Evolutionary conservation across 495 filamentous ascomycete species (phyloP).

Genomic region (Cercophora scortea): DNA sequence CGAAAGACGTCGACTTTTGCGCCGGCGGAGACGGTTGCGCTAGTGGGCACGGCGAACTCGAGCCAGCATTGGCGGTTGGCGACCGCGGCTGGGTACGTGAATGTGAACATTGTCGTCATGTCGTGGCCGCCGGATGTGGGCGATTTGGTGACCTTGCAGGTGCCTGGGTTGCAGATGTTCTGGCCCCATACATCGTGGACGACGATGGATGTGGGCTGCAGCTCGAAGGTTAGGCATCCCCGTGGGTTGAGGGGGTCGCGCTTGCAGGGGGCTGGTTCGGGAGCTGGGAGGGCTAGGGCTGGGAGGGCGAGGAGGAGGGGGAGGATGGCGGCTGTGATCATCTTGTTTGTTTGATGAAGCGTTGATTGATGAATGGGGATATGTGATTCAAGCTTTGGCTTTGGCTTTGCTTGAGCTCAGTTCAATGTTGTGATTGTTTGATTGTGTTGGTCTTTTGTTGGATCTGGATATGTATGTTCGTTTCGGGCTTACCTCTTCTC

Average conservation of each 20-base stretch:
- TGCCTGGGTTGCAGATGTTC: not conserved
- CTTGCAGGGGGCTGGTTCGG: not conserved
- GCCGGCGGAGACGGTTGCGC: not conserved
- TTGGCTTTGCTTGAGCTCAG: no score
- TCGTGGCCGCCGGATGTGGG: not conserved
- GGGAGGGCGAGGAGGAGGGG: not conserved
- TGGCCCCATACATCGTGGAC: slow-evolving; percentile 6
- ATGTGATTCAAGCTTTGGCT: not conserved
- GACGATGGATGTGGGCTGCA: slow-evolving; percentile 3
- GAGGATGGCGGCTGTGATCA: slow-evolving; percentile 1
- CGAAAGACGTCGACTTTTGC: slow-evolving; percentile 9
- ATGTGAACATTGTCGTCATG: slow-evolving; percentile 8
- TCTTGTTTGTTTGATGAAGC: not conserved
- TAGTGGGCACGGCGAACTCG: slow-evolving; percentile 3
- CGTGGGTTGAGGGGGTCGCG: not conserved
- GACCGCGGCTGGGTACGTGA: slow-evolving; percentile 5
- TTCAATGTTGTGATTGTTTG: not conserved
- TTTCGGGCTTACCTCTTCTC: no score
- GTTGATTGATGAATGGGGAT: not conserved
- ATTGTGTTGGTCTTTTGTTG: not conserved
- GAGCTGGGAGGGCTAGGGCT: not conserved
- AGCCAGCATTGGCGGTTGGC: slow-evolving; percentile 7
- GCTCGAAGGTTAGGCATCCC: not conserved
- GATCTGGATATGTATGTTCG: not conserved
- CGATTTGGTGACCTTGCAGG: not conserved